A percentile compares a stretch with the other conserved stretches of the same genome.
Conservation (phyloP, 805 yeast genomes). For the Nakazawaea peltata region DNA sequence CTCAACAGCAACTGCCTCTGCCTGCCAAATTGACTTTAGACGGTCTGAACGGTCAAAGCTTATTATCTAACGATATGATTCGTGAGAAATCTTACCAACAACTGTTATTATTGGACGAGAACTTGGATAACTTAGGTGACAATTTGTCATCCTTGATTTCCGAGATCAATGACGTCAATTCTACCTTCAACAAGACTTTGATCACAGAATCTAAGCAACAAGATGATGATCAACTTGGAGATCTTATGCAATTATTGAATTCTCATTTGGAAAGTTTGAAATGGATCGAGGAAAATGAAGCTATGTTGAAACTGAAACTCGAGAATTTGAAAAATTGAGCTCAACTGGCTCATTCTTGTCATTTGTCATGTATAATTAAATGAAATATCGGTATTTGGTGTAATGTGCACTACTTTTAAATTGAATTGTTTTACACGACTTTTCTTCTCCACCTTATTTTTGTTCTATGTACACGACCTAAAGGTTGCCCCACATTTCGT, state of each 20-base stretch:
- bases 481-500: too few species aligned
- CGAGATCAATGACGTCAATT: constrained; percentile 80
- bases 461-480: too few species aligned
- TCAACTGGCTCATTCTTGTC: too few species aligned
- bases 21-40: constrained; percentile 10
- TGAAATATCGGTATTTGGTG: too few species aligned
- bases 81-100: constrained; percentile 84
- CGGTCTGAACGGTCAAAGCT: constrained; percentile 11
- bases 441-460: too few species aligned
- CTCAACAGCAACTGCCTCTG: constrained; percentile 23
- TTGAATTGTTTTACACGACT: too few species aligned
- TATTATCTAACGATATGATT: constrained; percentile 67
- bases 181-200: constrained; percentile 62
- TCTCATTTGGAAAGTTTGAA: constrained; percentile 85
- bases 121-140: constrained; percentile 67
- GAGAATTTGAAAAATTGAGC: constrained; percentile 23
- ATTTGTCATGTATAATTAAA: too few species aligned
- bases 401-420: too few species aligned
- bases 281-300: constrained; percentile 75
- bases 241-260: constrained; percentile 74
- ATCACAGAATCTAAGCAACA: constrained; percentile 23
- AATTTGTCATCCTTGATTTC: constrained; percentile 68
- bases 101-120: constrained; percentile 80
- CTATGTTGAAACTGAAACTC: constrained; percentile 58
- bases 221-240: constrained; percentile 45